Conservation (phyloP, 192 early-diverging fungal species). For the Pilaira anomala region DNA sequence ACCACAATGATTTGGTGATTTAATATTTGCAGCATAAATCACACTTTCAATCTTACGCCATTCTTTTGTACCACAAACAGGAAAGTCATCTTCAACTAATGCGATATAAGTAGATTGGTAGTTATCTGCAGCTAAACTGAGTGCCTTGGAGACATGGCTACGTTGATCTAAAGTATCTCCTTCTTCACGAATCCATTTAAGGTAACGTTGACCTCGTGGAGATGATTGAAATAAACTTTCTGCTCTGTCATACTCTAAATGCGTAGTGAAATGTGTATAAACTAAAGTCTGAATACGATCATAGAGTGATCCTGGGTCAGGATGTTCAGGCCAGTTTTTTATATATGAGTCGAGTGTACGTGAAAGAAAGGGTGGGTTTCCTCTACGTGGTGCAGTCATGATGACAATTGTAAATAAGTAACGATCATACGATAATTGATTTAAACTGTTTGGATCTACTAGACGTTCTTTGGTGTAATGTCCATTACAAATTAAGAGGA, state of each 20-base stretch:
- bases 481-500: conserved; percentile 34
- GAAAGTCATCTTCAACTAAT: conserved; percentile 51
- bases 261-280: conserved; percentile 50
- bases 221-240: conserved; percentile 28
- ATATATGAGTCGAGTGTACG: conserved; percentile 45
- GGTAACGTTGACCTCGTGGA: conserved; percentile 42
- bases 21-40: conserved; percentile 40
- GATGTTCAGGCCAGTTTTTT: conserved; percentile 29
- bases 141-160: conserved; percentile 41
- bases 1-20: conserved; percentile 46
- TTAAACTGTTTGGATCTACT: conserved; percentile 15
- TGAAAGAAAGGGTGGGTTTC: conserved; percentile 38
- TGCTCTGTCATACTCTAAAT: conserved; percentile 40
- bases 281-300: conserved; percentile 46
- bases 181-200: conserved; percentile 43
- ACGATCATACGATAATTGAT: conserved; percentile 28
- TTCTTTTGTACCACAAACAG: conserved; percentile 39
- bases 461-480: conserved; percentile 27
- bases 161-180: conserved; percentile 47
- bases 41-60: conserved; percentile 48
- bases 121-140: conserved; percentile 31
- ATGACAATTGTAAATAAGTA: conserved; percentile 43
- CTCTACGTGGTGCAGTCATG: conserved; percentile 50
- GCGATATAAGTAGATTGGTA: conserved; percentile 41
- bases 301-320: conserved; percentile 40